Conservation (phyloP, 768 basidiomycete species). For the Pseudohyphozyma bogoriensis region DNA sequence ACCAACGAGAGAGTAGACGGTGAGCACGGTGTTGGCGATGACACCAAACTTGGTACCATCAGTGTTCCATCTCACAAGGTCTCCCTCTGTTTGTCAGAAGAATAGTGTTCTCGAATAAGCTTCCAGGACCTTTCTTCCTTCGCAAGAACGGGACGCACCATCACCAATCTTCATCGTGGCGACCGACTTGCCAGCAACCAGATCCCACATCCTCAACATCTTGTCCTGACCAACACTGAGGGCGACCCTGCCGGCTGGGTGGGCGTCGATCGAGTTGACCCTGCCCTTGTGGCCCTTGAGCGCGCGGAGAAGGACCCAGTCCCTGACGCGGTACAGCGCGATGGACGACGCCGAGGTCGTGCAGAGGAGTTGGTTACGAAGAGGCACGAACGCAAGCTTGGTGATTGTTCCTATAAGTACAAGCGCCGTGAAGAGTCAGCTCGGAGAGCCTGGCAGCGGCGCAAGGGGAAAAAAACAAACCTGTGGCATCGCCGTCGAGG, state of each 20-base stretch:
- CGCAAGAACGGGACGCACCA: constrained; percentile 45
- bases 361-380: constrained; percentile 78
- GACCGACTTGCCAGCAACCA: constrained; percentile 62
- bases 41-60: constrained; percentile 71
- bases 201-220: constrained; percentile 94
- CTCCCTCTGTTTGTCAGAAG: constrained; percentile 56
- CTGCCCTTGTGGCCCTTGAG: constrained; percentile 90
- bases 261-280: constrained; percentile 80
- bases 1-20: constrained; percentile 69
- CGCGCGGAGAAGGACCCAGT: constrained; percentile 80
- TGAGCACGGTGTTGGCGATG: constrained; percentile 61
- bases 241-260: constrained; percentile 84
- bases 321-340: constrained; percentile 79
- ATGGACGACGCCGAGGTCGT: constrained; percentile 88
- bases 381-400: constrained; percentile 43
- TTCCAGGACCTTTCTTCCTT: no score
- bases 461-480: constrained; percentile 41
- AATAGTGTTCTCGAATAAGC: no score
- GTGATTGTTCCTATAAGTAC: constrained; percentile 19
- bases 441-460: constrained; percentile 21
- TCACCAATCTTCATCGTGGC: constrained; percentile 75
- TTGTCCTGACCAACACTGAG: constrained; percentile 83
- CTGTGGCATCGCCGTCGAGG: constrained; percentile 78
- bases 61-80: constrained; percentile 78
- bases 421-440: not conserved